Conservation (phyloP, 2,329 filamentous ascomycete species). For the Pleomassaria siparia region DNA sequence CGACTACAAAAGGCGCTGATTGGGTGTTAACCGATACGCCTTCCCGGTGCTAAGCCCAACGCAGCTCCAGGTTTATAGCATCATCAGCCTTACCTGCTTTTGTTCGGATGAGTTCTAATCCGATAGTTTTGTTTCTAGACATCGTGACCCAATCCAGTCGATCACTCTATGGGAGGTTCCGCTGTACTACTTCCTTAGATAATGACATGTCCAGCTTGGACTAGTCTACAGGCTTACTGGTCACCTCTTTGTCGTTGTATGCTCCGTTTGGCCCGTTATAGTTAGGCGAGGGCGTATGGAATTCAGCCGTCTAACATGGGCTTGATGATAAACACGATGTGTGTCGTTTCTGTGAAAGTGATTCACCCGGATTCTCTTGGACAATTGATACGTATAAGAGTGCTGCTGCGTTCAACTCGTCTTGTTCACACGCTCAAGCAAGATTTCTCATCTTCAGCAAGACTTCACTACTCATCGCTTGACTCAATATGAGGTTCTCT, state of each 20-base stretch:
- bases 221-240: background rate
- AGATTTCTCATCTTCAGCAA: background rate
- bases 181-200: constrained; percentile 2
- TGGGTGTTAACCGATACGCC: background rate
- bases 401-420: background rate
- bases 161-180: background rate
- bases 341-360: background rate
- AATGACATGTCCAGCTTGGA: constrained; percentile 5
- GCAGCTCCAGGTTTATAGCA: background rate
- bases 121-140: constrained; percentile 8
- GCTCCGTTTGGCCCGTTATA: background rate
- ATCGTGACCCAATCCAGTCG: constrained; percentile 2
- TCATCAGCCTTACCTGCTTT: background rate
- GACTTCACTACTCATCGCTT: background rate
- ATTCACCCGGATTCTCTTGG: background rate
- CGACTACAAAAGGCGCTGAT: background rate
- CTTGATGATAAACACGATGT: background rate
- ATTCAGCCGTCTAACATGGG: background rate
- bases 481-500: constrained; percentile 8
- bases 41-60: background rate
- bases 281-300: background rate
- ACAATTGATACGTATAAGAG: background rate
- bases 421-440: background rate
- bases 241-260: background rate
- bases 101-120: constrained; percentile 3